Evolutionary conservation across 176 grass and related monocot species (phyloP).

Genomic region (Carex scoparia): DNA sequence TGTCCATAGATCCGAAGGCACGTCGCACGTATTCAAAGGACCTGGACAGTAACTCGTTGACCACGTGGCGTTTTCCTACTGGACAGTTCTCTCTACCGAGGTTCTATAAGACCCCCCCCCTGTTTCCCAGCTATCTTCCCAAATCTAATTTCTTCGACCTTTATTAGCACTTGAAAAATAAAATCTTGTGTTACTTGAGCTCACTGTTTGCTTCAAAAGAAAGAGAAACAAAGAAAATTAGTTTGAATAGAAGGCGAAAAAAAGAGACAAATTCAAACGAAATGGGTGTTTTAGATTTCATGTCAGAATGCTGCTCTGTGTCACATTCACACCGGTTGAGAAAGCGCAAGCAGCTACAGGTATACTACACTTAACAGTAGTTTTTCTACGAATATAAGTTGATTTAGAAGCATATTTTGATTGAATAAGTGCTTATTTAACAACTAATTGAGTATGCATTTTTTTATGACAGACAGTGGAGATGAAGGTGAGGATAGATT

Average conservation of each 20-base stretch:
- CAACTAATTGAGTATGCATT: not conserved
- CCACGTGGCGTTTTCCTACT: constrained; percentile 6
- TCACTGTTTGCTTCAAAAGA: not conserved
- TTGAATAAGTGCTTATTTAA: not conserved
- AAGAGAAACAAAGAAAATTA: not conserved
- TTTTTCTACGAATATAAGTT: not conserved
- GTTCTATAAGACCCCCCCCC: constrained; percentile 8
- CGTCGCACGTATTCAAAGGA: constrained; percentile 16
- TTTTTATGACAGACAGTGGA: constrained; percentile 56
- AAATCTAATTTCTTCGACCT: not conserved
- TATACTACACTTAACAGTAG: not conserved
- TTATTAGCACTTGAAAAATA: not conserved
- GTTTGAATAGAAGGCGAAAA: not conserved
- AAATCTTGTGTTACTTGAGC: not conserved
- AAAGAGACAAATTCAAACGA: constrained; percentile 15
- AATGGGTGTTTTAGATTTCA: constrained; percentile 33
- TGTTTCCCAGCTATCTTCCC: not conserved
- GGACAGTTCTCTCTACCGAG: not conserved
- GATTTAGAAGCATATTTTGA: not conserved
- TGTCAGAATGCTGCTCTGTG: constrained; percentile 20
- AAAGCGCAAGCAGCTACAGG: constrained; percentile 36
- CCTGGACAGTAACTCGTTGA: not conserved
- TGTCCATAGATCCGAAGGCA: not conserved
- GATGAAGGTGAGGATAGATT: constrained; percentile 94
- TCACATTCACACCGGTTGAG: not conserved